Conservation (phyloP, 2,329 filamentous ascomycete species). For the Phaeosphaeria sp. region DNA sequence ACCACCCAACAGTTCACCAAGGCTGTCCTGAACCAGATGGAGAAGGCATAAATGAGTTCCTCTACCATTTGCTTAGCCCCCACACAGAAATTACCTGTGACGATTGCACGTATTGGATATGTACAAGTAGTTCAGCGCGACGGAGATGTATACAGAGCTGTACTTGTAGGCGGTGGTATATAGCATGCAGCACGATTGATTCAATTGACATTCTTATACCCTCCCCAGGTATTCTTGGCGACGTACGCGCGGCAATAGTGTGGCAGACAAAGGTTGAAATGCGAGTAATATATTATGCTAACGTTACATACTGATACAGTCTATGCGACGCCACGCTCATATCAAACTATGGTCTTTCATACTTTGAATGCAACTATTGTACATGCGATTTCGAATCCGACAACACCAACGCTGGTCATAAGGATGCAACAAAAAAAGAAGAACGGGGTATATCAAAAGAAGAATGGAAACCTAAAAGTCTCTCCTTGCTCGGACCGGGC, state of each 20-base stretch:
- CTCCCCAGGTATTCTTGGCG: no score
- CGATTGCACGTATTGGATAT: slow-evolving; percentile 26
- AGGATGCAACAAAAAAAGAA: not conserved
- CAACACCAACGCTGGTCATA: not conserved
- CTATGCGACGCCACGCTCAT: not conserved
- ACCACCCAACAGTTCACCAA: slow-evolving; percentile 95
- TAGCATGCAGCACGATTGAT: slow-evolving; percentile 46
- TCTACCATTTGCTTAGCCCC: slow-evolving; percentile 16
- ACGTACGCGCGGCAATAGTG: not conserved
- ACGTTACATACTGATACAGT: slow-evolving; percentile 12
- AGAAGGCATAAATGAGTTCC: slow-evolving; percentile 54
- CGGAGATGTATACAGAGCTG: slow-evolving; percentile 46
- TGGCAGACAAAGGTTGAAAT: not conserved
- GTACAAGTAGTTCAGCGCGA: slow-evolving; percentile 38
- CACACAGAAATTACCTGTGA: not conserved
- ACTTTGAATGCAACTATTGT: not conserved
- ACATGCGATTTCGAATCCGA: not conserved
- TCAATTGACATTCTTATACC: slow-evolving; percentile 41
- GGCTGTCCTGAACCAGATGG: slow-evolving; percentile 95
- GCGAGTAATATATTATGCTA: slow-evolving; percentile 9
- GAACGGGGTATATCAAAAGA: not conserved
- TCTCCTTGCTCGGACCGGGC: no score
- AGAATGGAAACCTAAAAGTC: slow-evolving; percentile 15
- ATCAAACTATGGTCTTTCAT: not conserved
- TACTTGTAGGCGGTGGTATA: slow-evolving; percentile 52